Evolutionary conservation across 106 monocot species (phyloP).

Genomic region (Phalaenopsis aphrodite): DNA sequence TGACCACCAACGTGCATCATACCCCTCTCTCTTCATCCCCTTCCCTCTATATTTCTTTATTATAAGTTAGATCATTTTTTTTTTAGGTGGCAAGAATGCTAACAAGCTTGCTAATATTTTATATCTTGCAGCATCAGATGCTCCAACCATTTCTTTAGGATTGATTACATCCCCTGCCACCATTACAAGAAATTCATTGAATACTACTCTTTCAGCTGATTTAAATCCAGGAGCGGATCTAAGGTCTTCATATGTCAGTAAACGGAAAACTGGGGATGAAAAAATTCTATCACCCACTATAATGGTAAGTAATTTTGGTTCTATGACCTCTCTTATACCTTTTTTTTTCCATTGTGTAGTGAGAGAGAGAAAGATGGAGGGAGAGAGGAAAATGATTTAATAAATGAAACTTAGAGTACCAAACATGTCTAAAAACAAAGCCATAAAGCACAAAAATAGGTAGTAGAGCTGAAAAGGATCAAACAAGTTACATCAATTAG

Average conservation of each 20-base stretch:
- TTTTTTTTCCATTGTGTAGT: background rate
- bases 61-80: background rate
- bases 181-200: background rate
- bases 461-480: no score
- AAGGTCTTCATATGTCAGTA: constrained; percentile 19
- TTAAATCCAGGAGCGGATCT: constrained; percentile 16
- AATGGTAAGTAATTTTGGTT: background rate
- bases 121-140: constrained; percentile 23
- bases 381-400: no score
- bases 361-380: no score
- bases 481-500: no score
- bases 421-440: no score
- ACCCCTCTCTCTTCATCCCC: no score
- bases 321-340: background rate
- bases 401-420: no score
- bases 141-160: background rate
- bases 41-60: background rate
- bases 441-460: no score
- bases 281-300: background rate
- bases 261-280: constrained; percentile 19
- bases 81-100: constrained; percentile 39
- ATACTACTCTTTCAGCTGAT: no score
- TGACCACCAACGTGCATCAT: no score
- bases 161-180: background rate
- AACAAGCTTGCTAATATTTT: constrained; percentile 6